These are phyloP conservation scores for Linum usitatissimum DNA, from an alignment of 345 rosid genomes.

Conservation along the genomic window DNA sequence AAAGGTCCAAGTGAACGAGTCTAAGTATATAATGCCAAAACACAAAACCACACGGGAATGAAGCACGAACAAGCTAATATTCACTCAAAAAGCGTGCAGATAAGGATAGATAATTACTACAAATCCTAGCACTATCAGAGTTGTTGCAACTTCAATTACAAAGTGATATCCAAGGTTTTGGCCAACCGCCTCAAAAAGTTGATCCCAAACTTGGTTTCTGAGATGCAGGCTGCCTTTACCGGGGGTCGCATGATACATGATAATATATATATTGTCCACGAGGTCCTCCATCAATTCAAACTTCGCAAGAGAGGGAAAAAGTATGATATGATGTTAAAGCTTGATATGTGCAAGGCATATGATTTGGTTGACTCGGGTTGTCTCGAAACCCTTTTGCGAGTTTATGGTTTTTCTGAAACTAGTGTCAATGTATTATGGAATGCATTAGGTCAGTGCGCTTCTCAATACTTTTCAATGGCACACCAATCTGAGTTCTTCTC, in stretches of 20 bases:
- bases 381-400: too few relatives aligned
- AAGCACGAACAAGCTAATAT: too few relatives aligned
- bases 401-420: not conserved
- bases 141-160: not conserved
- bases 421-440: not conserved
- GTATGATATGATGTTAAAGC: not conserved
- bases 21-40: too few relatives aligned
- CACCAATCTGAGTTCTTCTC: not conserved
- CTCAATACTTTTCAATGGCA: not conserved
- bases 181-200: not conserved
- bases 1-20: too few relatives aligned
- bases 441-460: not conserved
- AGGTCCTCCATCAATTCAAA: not conserved
- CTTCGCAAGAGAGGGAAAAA: not conserved
- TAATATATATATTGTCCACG: not conserved
- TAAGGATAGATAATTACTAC: too few relatives aligned
- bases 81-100: too few relatives aligned
- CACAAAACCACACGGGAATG: too few relatives aligned
- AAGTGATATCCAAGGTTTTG: not conserved
- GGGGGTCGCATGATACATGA: not conserved
- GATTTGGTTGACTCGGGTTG: not conserved
- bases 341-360: not conserved
- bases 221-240: not conserved
- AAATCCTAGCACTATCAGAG: too few relatives aligned
- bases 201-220: not conserved